These are phyloP conservation scores for Penicillium egyptiacum DNA, from an alignment of 495 filamentous ascomycete genomes.

Conservation along the genomic window DNA sequence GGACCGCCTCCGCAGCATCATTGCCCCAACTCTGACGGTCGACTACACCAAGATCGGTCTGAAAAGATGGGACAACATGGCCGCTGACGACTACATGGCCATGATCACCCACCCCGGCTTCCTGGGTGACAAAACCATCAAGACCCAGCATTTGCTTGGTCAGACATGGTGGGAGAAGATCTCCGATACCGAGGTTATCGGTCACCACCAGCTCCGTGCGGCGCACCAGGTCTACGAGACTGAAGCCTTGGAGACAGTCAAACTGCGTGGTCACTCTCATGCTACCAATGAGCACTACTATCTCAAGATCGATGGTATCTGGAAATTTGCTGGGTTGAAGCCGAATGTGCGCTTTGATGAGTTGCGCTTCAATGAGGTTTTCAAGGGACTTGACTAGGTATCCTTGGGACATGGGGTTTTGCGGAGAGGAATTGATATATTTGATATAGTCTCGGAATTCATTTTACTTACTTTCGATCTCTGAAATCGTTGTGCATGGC, in stretches of 20 bases:
- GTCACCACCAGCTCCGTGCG: conserved; percentile 76
- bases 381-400: conserved; percentile 27
- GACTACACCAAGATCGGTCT: conserved; percentile 76
- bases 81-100: conserved; percentile 66
- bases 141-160: conserved; percentile 77
- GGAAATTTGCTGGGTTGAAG: conserved; percentile 78
- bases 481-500: not conserved
- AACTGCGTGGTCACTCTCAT: conserved; percentile 59
- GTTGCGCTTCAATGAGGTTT: conserved; percentile 60
- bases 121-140: conserved; percentile 67
- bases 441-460: not conserved
- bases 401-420: not conserved
- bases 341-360: conserved; percentile 73
- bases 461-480: not conserved
- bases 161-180: conserved; percentile 69
- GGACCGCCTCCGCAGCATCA: conserved; percentile 66
- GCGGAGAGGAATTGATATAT: not conserved
- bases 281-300: conserved; percentile 72
- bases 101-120: conserved; percentile 68
- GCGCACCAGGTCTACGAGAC: conserved; percentile 56
- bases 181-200: conserved; percentile 64
- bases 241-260: conserved; percentile 27
- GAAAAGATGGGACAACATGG: conserved; percentile 69
- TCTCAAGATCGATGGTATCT: conserved; percentile 69
- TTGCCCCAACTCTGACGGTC: conserved; percentile 67